Evolutionary conservation across 1,284 basidiomycete genomes (phyloP).

Genomic region (Melanopsichium pennsylvanicum): DNA sequence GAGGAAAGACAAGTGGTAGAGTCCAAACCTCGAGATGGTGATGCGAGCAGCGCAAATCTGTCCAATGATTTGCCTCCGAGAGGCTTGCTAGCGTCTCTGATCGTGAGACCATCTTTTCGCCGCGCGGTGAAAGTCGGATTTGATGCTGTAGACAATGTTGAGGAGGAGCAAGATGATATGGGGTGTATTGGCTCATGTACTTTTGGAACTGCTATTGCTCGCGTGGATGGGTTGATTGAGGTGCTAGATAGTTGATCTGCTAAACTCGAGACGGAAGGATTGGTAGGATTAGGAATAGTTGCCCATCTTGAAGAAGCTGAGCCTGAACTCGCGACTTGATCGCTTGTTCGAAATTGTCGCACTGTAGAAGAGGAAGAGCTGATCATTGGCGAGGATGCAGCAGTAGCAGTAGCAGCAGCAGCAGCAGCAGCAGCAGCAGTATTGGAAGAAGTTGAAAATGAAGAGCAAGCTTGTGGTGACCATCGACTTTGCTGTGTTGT

Average conservation of each 20-base stretch:
- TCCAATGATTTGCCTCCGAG: constrained; percentile 40
- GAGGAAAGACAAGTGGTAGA: constrained; percentile 12
- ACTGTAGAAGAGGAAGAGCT: too few species aligned
- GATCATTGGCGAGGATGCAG: too few species aligned
- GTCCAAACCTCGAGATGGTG: constrained; percentile 41
- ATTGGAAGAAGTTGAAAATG: not conserved
- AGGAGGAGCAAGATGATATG: not conserved
- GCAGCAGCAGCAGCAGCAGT: not conserved
- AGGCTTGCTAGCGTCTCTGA: constrained; percentile 12
- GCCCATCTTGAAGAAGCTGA: constrained; percentile 15
- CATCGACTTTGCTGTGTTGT: constrained; percentile 33
- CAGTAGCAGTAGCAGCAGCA: too few species aligned
- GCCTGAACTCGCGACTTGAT: not conserved
- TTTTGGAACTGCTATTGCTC: too few species aligned
- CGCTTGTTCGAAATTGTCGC: too few species aligned
- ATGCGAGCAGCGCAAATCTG: constrained; percentile 40
- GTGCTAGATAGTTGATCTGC: too few species aligned
- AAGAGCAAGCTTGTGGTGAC: not conserved
- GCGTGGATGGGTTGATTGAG: too few species aligned
- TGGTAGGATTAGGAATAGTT: not conserved
- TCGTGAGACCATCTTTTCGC: constrained; percentile 8
- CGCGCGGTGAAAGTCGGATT: not conserved
- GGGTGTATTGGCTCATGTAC: not conserved
- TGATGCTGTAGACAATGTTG: not conserved
- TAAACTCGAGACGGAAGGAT: too few species aligned